phyloP scores from a whole-genome alignment of 1,139 yeast genomes.

The Arxiozyma bovina region DNA sequence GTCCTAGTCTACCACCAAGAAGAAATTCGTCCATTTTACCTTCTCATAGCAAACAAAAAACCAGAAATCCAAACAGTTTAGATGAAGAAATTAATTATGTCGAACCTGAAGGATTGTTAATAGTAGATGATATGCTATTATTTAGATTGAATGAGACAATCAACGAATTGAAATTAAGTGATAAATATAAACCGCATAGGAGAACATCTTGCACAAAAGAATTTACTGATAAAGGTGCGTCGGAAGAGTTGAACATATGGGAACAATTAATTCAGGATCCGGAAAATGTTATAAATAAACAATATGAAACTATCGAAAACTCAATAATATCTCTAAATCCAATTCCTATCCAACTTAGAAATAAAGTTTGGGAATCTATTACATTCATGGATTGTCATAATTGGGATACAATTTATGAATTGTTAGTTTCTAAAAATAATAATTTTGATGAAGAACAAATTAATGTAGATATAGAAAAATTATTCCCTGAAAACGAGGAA shows the following conservation, averaged over 20 bases:
- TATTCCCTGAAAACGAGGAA: slow-evolving; percentile 48
- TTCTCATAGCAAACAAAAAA: neutral
- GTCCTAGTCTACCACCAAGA: slow-evolving; percentile 2
- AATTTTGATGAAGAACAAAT: slow-evolving; percentile 17
- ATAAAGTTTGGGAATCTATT: slow-evolving; percentile 8
- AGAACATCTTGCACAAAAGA: neutral
- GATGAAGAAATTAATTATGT: neutral
- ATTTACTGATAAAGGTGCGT: neutral
- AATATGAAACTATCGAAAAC: slow-evolving; percentile 2
- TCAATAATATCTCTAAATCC: neutral
- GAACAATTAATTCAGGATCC: slow-evolving; percentile 5
- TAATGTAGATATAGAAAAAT: slow-evolving; percentile 34
- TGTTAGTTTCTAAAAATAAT: slow-evolving; percentile 2
- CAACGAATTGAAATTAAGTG: slow-evolving; percentile 1
- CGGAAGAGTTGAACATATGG: slow-evolving; percentile 3
- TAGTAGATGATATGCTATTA: slow-evolving; percentile 5
- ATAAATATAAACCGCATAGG: neutral
- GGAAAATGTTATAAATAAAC: slow-evolving; percentile 1
- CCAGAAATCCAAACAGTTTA: neutral
- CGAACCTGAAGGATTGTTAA: slow-evolving; percentile 1
- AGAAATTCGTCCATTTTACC: slow-evolving; percentile 6
- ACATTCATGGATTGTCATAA: slow-evolving; percentile 6
- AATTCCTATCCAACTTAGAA: slow-evolving; percentile 3
- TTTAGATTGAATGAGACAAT: slow-evolving; percentile 7
- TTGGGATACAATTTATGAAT: slow-evolving; percentile 8